Evolutionary conservation across 2,329 filamentous ascomycete species (phyloP), one percentile per base, ranked within the genome.

Genomic region (Talaromyces sp.): DNA sequence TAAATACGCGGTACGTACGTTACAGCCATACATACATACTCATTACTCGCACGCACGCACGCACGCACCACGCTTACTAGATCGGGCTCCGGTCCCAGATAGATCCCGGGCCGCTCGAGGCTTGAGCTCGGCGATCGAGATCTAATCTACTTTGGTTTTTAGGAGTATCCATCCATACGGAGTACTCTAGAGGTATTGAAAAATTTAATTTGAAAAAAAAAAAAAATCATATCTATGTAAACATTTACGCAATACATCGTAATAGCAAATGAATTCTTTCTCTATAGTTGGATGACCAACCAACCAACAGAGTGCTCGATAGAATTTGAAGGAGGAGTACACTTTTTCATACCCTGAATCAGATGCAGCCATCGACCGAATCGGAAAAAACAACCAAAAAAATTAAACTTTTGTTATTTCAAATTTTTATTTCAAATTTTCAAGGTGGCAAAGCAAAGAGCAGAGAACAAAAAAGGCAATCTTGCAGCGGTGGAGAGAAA

Each of bases 71-170:
- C 11, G 11, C 24, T 31, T 50, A 32, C 54, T 41, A 54, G 50
- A 60, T 60, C 59, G 54, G 54, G 54, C 17, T 10, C 32, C 50
- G 56, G 19, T 31, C 43, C 38, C 54, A 29, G 48, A 52, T 31
- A 52, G 48, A 51, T 29, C 48, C 55, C 46, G 46, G 26, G 50
- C 54, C 50, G 55, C 52, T 54, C 48, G 35, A 52, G 43, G 38
- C 58, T 56, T 35, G 53, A 38, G 53, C 38, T 27, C 43, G 50
- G 38, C 55, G 35, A 61, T 61, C 59, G 51, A 57, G 59, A 61
- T 61, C 56, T 61, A 52, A 55, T 58, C 56, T 61, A 21, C 48
- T 54, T 29, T 41, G 26, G 14, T 38, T 50, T 26, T 50, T n/a
- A n/a, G n/a, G n/a, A n/a, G n/a, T n/a, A n/a, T n/a, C n/a, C n/a